Evolutionary conservation across 2,329 filamentous ascomycete species (phyloP).

Genomic region (Penicillium fuscoglaucum): DNA sequence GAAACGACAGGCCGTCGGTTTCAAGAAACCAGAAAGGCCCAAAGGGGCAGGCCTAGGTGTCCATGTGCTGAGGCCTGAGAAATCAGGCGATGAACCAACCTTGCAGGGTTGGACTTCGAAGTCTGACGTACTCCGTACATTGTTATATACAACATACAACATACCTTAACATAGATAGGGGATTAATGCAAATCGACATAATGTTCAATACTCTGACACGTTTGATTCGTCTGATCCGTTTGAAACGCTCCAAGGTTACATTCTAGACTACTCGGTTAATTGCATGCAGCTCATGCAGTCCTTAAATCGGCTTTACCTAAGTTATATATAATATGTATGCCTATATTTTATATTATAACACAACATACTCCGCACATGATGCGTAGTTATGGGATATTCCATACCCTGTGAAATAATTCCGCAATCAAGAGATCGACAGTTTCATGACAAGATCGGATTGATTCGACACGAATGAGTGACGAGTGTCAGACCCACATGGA

Average conservation of each 20-base stretch:
- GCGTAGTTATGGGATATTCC: neutral
- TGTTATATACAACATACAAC: neutral
- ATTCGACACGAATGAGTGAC: slow-evolving; percentile 1
- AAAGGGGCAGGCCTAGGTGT: no score
- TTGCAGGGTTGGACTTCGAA: neutral
- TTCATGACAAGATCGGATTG: neutral
- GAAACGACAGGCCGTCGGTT: neutral
- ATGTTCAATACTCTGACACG: neutral
- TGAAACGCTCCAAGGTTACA: neutral
- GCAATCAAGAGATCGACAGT: neutral
- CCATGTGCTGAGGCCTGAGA: neutral
- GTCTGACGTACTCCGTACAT: neutral
- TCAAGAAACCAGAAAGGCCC: neutral
- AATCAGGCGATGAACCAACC: neutral
- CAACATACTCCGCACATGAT: neutral
- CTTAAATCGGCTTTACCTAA: neutral
- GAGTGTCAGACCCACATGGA: slow-evolving; percentile 7
- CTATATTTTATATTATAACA: neutral
- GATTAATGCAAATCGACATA: neutral
- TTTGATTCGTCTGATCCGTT: neutral
- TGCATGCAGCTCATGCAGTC: no score
- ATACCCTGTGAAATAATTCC: neutral
- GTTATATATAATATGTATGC: neutral
- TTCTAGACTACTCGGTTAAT: neutral
- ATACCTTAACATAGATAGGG: no score